Evolutionary conservation across 768 basidiomycete species (phyloP).

Genomic region (Cantharellus cinnabarinus): DNA sequence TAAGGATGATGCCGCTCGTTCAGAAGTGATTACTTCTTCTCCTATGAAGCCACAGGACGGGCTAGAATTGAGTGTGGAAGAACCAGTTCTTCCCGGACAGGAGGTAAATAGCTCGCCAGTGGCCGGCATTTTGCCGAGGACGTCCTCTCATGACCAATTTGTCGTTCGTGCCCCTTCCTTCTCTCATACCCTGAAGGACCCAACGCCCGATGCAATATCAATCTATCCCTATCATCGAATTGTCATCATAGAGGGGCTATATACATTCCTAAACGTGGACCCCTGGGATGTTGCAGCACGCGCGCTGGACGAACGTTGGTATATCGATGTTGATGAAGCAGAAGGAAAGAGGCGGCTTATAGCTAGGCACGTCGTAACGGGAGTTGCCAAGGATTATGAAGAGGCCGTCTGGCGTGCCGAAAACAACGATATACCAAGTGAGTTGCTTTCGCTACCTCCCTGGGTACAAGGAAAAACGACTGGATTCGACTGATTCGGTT

Average conservation of each 20-base stretch:
- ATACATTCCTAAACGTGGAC: conserved; percentile 49
- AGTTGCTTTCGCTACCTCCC: conserved; percentile 10
- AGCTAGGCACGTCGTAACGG: conserved; percentile 55
- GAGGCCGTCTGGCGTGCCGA: conserved; percentile 54
- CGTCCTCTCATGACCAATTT: background rate
- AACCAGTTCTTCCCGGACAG: background rate
- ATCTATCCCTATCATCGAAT: conserved; percentile 51
- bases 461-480: conserved; percentile 6
- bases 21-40: background rate
- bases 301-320: conserved; percentile 61
- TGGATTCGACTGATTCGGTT: no score
- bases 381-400: conserved; percentile 41
- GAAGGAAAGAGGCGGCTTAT: conserved; percentile 42
- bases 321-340: conserved; percentile 35
- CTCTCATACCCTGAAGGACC: conserved; percentile 76
- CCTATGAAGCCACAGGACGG: background rate
- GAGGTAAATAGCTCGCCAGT: no score
- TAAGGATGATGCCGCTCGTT: conserved; percentile 14
- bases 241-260: conserved; percentile 79
- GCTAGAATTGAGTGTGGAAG: background rate
- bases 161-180: conserved; percentile 54
- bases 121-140: no score
- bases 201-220: conserved; percentile 34
- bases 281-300: conserved; percentile 51
- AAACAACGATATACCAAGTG: conserved; percentile 62